Base-by-base conservation (phyloP, 169 alveolate genomes). In the Cyclospora cayetanensis region DNA sequence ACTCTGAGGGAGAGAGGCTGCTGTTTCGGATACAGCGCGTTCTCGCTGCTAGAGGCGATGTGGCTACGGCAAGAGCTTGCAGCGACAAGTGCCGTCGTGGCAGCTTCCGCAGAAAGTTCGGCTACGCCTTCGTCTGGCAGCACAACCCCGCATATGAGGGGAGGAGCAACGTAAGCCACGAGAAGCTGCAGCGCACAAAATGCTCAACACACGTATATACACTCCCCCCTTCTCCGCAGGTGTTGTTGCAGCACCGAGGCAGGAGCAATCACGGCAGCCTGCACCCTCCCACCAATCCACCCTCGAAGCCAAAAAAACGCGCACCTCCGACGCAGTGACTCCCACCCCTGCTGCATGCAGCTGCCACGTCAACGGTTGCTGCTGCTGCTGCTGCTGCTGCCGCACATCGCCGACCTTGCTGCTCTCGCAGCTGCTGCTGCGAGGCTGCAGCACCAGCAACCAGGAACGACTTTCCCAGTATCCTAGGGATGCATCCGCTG, bases 331-430 rank as follows among this genome's bases (percentile, higher is more conserved):
- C 4, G 42, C 85, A 37, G 85, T 74, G 37, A 74, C 52, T 34
- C 85, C 85, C 25, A 74, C 63, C 2, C 65, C 85, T 74, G 85
- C 85, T 41, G 85, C 85, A 41, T 74, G 85, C 34, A 74, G 55
- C 41, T 41, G 85, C 85, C 85, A 74, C 18, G 37, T 74, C 31
- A 74, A 43, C 63, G 37, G 65, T 43, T 74, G 85, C 63, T 74
- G 85, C 63, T 74, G 85, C 63, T 35, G 41, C 22, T 74, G 52
- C 25, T 68, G 82, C 52, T 68, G 82, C 82, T 68, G 82, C 50
- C 35, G 52, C 60, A 46, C 7, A n/a, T n/a, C n/a, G n/a, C n/a
- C n/a, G n/a, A n/a, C n/a, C n/a, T n/a, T n/a, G 60, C 82, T 35
- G 85, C 79, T 66, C 46, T 43, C 22, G 65, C 29, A 41, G 85